Evolutionary conservation across 805 yeast species (phyloP).

Genomic region (Yamadazyma endophytica): DNA sequence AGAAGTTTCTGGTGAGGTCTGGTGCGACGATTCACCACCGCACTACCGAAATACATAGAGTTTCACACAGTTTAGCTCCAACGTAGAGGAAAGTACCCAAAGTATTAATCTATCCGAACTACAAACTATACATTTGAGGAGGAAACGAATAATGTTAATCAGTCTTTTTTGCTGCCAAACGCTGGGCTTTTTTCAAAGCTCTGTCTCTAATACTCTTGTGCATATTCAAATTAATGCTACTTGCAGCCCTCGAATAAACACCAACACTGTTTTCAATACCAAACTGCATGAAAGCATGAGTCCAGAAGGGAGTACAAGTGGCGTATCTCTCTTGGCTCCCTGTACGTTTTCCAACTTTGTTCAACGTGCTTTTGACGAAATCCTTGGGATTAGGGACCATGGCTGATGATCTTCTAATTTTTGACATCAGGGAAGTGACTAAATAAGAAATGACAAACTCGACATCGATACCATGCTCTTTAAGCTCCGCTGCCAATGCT

Average conservation of each 20-base stretch:
- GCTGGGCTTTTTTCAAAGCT: slow-evolving; percentile 71
- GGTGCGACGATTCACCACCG: no score
- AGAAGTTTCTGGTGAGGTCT: slow-evolving; percentile 10
- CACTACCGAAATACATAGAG: no score
- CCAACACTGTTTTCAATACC: slow-evolving; percentile 76
- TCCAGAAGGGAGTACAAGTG: slow-evolving; percentile 87
- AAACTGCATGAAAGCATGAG: slow-evolving; percentile 91
- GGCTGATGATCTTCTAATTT: slow-evolving; percentile 71
- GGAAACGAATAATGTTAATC: no score
- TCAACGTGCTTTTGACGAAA: slow-evolving; percentile 73
- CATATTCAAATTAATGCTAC: slow-evolving; percentile 64
- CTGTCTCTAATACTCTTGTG: slow-evolving; percentile 77
- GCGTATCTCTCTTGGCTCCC: slow-evolving; percentile 92
- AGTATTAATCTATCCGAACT: no score
- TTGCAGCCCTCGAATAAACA: slow-evolving; percentile 68
- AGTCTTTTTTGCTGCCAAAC: slow-evolving; percentile 11
- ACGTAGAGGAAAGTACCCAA: no score
- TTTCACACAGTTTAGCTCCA: no score
- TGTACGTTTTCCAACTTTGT: slow-evolving; percentile 70
- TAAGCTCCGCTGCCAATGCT: slow-evolving; percentile 83
- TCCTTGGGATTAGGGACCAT: slow-evolving; percentile 76
- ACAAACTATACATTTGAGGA: no score
- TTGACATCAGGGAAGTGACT: slow-evolving; percentile 95
- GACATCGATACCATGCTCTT: slow-evolving; percentile 69
- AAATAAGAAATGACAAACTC: slow-evolving; percentile 81